phyloP scores from a whole-genome alignment of 192 early-diverging fungal genomes.

The Geranomyces michiganensis region DNA sequence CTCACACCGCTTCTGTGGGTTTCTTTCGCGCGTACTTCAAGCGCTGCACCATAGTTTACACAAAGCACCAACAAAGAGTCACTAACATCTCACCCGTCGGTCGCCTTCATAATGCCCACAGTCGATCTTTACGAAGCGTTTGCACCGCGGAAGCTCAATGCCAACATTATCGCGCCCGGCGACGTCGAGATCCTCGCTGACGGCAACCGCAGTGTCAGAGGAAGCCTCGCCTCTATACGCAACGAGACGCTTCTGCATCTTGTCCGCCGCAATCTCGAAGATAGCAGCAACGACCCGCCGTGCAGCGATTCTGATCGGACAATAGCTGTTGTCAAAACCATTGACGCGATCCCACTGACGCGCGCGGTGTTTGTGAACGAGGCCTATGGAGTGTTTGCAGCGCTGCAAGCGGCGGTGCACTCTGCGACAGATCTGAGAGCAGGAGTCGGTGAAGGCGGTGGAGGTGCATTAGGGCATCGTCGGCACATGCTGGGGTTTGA shows the following conservation, averaged over 20 bases:
- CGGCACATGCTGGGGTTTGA: conserved; percentile 1
- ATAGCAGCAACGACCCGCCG: neutral
- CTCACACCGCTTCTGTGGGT: no score
- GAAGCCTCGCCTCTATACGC: neutral
- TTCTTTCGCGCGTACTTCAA: no score
- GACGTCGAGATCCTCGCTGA: neutral
- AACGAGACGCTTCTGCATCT: neutral
- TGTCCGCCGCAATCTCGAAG: neutral
- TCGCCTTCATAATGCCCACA: no score
- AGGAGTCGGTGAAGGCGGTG: neutral
- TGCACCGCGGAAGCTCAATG: neutral
- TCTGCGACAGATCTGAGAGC: neutral
- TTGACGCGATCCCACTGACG: conserved; percentile 11
- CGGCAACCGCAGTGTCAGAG: conserved; percentile 1
- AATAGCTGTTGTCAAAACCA: neutral
- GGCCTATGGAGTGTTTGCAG: conserved; percentile 22
- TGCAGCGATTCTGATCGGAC: neutral
- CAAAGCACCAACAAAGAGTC: no score
- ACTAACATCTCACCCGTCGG: no score
- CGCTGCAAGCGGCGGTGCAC: conserved; percentile 7
- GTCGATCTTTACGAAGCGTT: neutral
- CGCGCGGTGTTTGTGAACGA: conserved; percentile 21
- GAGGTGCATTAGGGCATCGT: neutral
- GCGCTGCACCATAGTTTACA: no score
- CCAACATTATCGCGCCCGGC: neutral